Base-by-base conservation (phyloP, 371 early-diverging fungal genomes). In the Mucor circinelloides region DNA sequence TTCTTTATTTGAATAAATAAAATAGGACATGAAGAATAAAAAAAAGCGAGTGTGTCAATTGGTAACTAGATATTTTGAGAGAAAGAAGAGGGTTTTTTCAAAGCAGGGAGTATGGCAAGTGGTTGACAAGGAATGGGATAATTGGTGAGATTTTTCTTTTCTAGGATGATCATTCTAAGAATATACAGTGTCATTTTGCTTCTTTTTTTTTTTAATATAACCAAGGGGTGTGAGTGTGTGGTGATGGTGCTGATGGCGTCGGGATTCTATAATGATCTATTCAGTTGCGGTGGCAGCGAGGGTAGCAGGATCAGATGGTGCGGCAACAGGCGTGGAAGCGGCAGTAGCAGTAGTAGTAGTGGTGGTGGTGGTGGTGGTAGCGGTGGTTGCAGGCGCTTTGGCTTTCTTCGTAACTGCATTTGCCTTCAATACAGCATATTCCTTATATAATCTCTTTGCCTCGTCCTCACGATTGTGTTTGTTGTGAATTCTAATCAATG, bases 401-500 rank as follows among this genome's bases (percentile, higher is more conserved):
- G 54, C 36, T 25, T 34, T 57, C 32, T 48, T 60, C 6, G 61
- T n/a, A 31, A 28, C 36, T 5, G 50, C 38, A 27, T 55, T 63
- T 25, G 32, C 21, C 36, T 73, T 70, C 13, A 67, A 44, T 7
- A 28, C 30, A 23, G 27, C 42, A 58, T 65, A 74, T n/a, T 63
- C 66, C 0, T 19, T 23, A 46, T 56, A 64, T 30, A 83, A 58
- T 57, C 80, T 73, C 12, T 72, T 67, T 15, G 75, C 81, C 36
- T 77, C 78, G 5, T 81, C 76, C 28, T 72, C 71, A 52, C 74
- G 70, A 30, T 77, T 75, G 36, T 68, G 66, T 40, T 76, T 71
- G 50, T 72, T 73, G 42, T 84, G 80, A 23, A 71, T 69, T 27
- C 69, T 68, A 64, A 84, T 81, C 40, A 84, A 60, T 1, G 68